Evolutionary conservation across 257 asterid species (phyloP).

Genomic region (Solanum corneliomulleri): DNA sequence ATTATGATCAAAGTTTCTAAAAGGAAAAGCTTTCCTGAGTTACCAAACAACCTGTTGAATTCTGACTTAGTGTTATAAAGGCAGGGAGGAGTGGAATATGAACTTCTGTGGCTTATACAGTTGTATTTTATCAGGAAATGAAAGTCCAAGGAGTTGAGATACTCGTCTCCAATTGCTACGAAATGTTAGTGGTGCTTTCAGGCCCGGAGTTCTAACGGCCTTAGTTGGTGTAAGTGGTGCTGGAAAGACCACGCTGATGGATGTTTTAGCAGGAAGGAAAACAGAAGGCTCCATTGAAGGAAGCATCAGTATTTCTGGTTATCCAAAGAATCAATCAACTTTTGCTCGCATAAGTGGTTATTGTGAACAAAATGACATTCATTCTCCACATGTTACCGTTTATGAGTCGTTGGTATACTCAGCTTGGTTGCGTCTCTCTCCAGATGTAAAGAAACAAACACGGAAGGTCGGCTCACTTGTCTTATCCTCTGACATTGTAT

Average conservation of each 20-base stretch:
- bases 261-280: conserved; percentile 83
- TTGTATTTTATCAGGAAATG: conserved; percentile 51
- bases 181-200: conserved; percentile 72
- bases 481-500: neutral
- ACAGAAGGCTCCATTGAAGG: conserved; percentile 80
- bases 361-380: conserved; percentile 85
- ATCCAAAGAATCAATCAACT: conserved; percentile 73
- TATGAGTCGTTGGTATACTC: conserved; percentile 74
- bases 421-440: conserved; percentile 86
- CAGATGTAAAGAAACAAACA: conserved; percentile 41
- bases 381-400: conserved; percentile 81
- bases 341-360: conserved; percentile 85
- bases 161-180: conserved; percentile 63
- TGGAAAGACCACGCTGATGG: conserved; percentile 86
- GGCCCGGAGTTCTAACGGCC: conserved; percentile 83
- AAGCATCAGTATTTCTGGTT: conserved; percentile 60
- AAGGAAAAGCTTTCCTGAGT: neutral
- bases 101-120: neutral
- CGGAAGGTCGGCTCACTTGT: conserved; percentile 27
- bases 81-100: neutral
- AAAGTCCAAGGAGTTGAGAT: conserved; percentile 56
- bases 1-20: neutral
- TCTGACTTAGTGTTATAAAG: neutral
- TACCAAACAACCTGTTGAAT: neutral
- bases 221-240: conserved; percentile 90